A percentile compares a stretch with the other conserved stretches of the same genome.
Conservation (phyloP, 352 stramenopile genomes). For the Lagenidium giganteum region DNA sequence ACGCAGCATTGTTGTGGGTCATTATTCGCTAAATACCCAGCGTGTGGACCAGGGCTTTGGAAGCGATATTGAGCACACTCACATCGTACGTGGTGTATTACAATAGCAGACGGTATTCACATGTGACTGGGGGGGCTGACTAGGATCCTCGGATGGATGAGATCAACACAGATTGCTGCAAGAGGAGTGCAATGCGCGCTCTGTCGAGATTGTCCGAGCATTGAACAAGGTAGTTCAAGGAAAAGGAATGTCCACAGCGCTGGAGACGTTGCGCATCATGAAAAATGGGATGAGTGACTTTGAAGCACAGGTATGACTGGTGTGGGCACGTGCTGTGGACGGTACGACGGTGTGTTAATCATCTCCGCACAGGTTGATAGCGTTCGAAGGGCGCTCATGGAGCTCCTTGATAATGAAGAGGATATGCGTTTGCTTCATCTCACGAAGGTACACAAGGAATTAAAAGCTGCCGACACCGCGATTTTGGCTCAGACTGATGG, state of each 20-base stretch:
- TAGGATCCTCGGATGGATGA: too few relatives aligned
- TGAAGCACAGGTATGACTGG: constrained; percentile 10
- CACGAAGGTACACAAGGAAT: constrained; percentile 15
- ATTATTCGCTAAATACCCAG: neutral
- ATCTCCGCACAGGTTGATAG: constrained; percentile 7
- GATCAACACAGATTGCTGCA: constrained; percentile 2
- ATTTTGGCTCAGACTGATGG: neutral
- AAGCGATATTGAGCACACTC: constrained; percentile 1
- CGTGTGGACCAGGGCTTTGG: constrained; percentile 19
- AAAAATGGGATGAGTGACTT: constrained; percentile 39
- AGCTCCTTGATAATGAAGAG: constrained; percentile 26
- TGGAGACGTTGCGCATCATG: constrained; percentile 21
- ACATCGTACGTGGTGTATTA: neutral
- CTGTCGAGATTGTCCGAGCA: constrained; percentile 11
- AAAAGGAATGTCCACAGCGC: constrained; percentile 12
- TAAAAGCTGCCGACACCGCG: too few relatives aligned
- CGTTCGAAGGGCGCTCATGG: constrained; percentile 19
- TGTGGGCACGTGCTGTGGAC: neutral
- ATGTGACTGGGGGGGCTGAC: constrained; percentile 7
- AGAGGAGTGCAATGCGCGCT: constrained; percentile 9
- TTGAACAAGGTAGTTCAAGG: constrained; percentile 17
- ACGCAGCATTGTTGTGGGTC: neutral
- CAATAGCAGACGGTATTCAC: constrained; percentile 9
- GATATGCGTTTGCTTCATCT: constrained; percentile 29
- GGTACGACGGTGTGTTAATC: too few relatives aligned